Percentiles rank a stretch among this genome's conserved stretches.
Conservation (phyloP, 2,329 filamentous ascomycete genomes). For the Paracoccidioides brasiliensis region DNA sequence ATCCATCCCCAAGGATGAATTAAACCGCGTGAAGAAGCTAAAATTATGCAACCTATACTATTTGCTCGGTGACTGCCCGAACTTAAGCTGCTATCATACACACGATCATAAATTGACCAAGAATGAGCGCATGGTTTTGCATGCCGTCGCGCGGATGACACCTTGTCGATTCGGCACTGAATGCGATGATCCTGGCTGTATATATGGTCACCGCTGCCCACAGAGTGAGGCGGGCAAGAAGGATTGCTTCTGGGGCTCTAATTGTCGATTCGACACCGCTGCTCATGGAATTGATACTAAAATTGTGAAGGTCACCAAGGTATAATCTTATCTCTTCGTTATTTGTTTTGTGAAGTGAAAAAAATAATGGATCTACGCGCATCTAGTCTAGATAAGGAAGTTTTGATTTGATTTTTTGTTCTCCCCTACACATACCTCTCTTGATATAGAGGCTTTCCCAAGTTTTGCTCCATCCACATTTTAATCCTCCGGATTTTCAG, state of each 20-base stretch:
- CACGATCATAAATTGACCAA: constrained; percentile 43
- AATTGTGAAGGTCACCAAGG: constrained; percentile 34
- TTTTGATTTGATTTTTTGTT: too few species aligned
- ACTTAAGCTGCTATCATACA: constrained; percentile 40
- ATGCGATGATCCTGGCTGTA: constrained; percentile 48
- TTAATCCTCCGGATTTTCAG: too few species aligned
- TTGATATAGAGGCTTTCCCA: too few species aligned
- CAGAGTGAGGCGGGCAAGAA: constrained; percentile 39
- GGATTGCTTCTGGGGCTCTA: constrained; percentile 44
- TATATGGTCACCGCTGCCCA: constrained; percentile 51
- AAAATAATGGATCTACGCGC: too few species aligned
- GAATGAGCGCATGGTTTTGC: constrained; percentile 41
- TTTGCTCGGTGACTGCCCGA: constrained; percentile 45
- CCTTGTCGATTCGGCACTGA: constrained; percentile 45
- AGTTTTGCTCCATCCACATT: too few species aligned
- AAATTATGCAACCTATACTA: constrained; percentile 52
- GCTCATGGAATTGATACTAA: constrained; percentile 47
- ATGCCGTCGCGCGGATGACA: constrained; percentile 49
- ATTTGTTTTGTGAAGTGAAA: background rate
- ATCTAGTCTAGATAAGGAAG: too few species aligned
- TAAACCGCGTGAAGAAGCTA: constrained; percentile 47
- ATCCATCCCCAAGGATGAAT: constrained; percentile 42
- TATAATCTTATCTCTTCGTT: constrained; percentile 6
- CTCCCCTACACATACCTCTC: too few species aligned
- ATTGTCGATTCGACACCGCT: constrained; percentile 44